Conservation (phyloP, 108 stramenopile species). For the Parietichytrium sp. region DNA sequence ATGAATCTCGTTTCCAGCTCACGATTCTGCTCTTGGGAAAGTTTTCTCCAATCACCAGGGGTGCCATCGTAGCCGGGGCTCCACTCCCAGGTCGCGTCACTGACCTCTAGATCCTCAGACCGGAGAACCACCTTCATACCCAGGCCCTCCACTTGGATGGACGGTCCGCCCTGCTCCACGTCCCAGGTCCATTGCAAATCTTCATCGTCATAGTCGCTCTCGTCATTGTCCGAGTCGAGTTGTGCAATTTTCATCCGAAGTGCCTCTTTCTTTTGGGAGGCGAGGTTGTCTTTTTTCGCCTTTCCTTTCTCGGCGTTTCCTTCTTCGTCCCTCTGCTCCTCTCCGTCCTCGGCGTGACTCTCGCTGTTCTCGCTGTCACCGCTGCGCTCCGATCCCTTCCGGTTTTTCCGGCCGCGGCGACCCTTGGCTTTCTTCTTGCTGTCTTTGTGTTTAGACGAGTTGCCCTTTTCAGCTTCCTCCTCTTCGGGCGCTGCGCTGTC, state of each 20-base stretch:
- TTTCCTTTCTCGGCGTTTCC: background rate
- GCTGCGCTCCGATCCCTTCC: too few relatives aligned
- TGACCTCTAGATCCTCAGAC: background rate
- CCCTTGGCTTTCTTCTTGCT: background rate
- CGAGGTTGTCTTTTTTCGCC: background rate
- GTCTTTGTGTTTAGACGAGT: too few relatives aligned
- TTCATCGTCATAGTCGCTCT: constrained; percentile 36
- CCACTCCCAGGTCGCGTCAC: constrained; percentile 39
- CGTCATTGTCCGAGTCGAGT: constrained; percentile 32
- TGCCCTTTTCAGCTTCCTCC: too few relatives aligned
- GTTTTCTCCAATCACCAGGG: constrained; percentile 29
- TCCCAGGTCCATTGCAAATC: constrained; percentile 48
- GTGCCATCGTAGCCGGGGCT: background rate
- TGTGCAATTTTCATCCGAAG: constrained; percentile 9
- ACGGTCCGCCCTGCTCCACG: constrained; percentile 38
- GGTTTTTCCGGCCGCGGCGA: background rate
- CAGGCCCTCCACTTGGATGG: background rate
- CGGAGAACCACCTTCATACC: constrained; percentile 40
- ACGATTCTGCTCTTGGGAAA: background rate
- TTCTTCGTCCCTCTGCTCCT: background rate
- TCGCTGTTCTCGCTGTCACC: background rate
- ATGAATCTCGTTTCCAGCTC: background rate
- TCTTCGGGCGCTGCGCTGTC: background rate
- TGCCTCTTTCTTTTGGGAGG: background rate
- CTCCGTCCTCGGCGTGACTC: background rate